Evolutionary conservation across 768 basidiomycete genomes (phyloP), one percentile per base, ranked within the genome.

Genomic region (Strobilomyces confusus): DNA sequence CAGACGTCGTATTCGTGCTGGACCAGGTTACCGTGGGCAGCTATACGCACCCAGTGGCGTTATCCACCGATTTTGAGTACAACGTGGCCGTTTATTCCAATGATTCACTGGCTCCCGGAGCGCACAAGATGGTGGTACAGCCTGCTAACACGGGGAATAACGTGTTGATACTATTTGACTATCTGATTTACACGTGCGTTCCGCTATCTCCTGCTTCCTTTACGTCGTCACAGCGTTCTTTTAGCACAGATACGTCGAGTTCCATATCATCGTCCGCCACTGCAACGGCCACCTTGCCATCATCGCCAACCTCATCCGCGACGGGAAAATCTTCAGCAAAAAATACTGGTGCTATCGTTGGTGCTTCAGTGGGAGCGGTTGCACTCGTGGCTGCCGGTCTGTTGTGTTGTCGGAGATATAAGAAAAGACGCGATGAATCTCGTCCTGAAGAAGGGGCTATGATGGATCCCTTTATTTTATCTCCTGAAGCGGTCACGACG

Each of bases 181-280:
- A 63, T 42, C 22, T 59, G 4, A 43, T 63, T 38, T 63, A 63
- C 23, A 60, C 53, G 58, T 61, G 30, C 2, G 59, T 51, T 19
- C 20, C 19, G n/a, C 13, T 26, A 8, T 19, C 13, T 56, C n/a
- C 19, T 7, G 17, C 22, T 13, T 15, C 30, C 11, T 20, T 11
- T 1, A 8, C 2, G n/a, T 19, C 13, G 17, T 14, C 32, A 11
- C 12, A 4, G 0, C 29, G 3, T 40, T 46, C n/a, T 9, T 2
- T 26, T 47, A 61, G 60, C 19, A 55, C 22, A 32, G 40, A 53
- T 22, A 26, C 25, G 7, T 38, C 55, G 26, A 44, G 22, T 23
- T 20, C 47, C 19, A 11, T 9, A 9, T 36, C 52, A 3, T 9
- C 43, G 15, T 30, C 40, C 19, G 1, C 30, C 13, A 17, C 41